These are phyloP conservation scores for Aphanocladium album DNA, from an alignment of 2,329 filamentous ascomycete species.

Conservation along the genomic window DNA sequence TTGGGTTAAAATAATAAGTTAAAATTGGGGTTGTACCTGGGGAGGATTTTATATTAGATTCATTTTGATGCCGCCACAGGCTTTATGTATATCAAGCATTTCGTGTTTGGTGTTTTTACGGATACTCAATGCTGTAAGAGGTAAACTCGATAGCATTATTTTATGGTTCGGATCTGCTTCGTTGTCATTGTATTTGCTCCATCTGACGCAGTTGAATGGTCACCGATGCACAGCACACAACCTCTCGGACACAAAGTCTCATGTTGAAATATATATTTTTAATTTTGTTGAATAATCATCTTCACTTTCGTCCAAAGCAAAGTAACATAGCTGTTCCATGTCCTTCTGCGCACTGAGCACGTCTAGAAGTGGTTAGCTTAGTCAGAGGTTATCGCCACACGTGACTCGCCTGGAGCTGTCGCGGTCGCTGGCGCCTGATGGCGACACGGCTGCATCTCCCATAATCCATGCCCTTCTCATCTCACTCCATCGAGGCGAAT, in stretches of 20 bases:
- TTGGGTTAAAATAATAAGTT: background rate
- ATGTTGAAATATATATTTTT: background rate
- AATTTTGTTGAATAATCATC: background rate
- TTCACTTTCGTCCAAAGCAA: background rate
- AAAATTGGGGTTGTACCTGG: background rate
- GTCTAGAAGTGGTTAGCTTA: background rate
- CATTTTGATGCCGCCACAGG: slow-evolving; percentile 8
- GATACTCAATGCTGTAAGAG: slow-evolving; percentile 10
- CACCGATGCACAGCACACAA: background rate
- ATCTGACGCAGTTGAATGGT: background rate
- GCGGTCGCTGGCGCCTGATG: slow-evolving; percentile 43
- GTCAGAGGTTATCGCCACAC: slow-evolving; percentile 24
- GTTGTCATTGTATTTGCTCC: background rate
- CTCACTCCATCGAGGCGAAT: slow-evolving; percentile 20
- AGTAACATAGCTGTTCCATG: background rate
- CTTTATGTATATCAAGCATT: slow-evolving; percentile 15
- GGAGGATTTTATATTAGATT: slow-evolving; percentile 6
- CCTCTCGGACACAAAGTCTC: background rate
- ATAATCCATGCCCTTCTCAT: slow-evolving; percentile 26
- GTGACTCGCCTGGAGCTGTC: slow-evolving; percentile 30
- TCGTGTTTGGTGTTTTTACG: slow-evolving; percentile 14
- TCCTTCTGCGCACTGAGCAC: background rate
- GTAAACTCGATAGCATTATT: slow-evolving; percentile 9
- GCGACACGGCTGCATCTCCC: slow-evolving; percentile 26
- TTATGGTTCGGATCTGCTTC: slow-evolving; percentile 6